Conservation (phyloP, 2,329 filamentous ascomycete species). For the Aphanoascus verrucosus region DNA sequence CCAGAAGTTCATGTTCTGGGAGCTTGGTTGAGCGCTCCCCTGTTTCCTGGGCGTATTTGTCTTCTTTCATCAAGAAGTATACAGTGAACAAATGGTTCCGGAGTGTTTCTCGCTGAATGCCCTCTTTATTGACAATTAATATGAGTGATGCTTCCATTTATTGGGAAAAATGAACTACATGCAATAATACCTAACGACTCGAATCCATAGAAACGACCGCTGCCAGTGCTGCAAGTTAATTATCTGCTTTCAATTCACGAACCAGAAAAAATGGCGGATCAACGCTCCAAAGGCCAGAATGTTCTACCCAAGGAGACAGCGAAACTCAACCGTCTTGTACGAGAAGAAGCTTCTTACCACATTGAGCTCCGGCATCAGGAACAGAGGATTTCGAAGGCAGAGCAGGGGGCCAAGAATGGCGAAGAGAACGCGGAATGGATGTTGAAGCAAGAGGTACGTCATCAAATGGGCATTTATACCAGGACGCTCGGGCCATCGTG, state of each 20-base stretch:
- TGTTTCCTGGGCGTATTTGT: too few species aligned
- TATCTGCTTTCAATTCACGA: background rate
- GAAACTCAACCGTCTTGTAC: conserved; percentile 71
- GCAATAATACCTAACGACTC: background rate
- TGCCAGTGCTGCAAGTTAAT: background rate
- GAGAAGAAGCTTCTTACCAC: conserved; percentile 85
- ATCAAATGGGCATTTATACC: background rate
- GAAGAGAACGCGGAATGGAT: conserved; percentile 71
- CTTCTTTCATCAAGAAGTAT: too few species aligned
- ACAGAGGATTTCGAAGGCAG: conserved; percentile 57
- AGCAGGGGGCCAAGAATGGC: conserved; percentile 46
- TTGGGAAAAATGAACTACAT: background rate
- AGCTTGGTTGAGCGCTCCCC: too few species aligned
- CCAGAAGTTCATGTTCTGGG: too few species aligned
- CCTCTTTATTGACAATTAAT: too few species aligned
- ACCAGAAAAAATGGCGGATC: conserved; percentile 55
- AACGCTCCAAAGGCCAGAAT: conserved; percentile 34
- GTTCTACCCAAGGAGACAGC: conserved; percentile 69
- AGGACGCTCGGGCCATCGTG: background rate
- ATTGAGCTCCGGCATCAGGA: conserved; percentile 70
- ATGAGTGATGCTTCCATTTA: too few species aligned
- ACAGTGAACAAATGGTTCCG: too few species aligned
- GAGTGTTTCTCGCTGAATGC: too few species aligned
- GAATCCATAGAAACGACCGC: too few species aligned
- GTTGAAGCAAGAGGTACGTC: conserved; percentile 72